These are phyloP conservation scores for Fusarium sp. DNA, from an alignment of 2,329 filamentous ascomycete species.

Conservation along the genomic window DNA sequence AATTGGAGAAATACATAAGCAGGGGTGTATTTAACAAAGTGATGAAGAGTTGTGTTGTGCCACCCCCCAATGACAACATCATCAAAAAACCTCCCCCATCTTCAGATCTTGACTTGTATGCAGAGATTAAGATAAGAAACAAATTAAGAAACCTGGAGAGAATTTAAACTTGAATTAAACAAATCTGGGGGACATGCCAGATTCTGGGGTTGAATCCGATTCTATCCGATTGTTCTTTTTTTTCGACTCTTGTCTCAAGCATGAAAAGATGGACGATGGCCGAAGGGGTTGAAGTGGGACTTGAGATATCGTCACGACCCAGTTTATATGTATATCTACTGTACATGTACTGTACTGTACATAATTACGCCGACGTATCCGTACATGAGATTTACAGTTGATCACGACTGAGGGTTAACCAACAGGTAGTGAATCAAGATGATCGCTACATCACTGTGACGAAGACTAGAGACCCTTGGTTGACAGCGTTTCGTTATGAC, in stretches of 20 bases:
- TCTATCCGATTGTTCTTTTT: slow-evolving; percentile 17
- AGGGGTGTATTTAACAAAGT: slow-evolving; percentile 9
- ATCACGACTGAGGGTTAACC: background rate
- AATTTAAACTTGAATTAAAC: slow-evolving; percentile 26
- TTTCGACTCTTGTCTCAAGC: slow-evolving; percentile 15
- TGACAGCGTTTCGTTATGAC: slow-evolving; percentile 17
- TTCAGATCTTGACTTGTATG: background rate
- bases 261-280: slow-evolving; percentile 33
- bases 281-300: slow-evolving; percentile 27
- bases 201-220: slow-evolving; percentile 34
- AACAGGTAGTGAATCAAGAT: background rate
- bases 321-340: slow-evolving; percentile 15
- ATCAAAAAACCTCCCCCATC: background rate
- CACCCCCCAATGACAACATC: slow-evolving; percentile 23
- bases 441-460: slow-evolving; percentile 12
- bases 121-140: background rate
- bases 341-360: background rate
- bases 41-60: background rate
- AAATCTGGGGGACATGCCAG: slow-evolving; percentile 15
- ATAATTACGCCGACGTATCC: slow-evolving; percentile 27
- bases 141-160: slow-evolving; percentile 27
- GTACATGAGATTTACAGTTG: slow-evolving; percentile 3
- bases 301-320: slow-evolving; percentile 27
- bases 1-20: slow-evolving; percentile 31
- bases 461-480: background rate